Percentiles rank a stretch among this genome's conserved stretches.
Evolutionary conservation across 148 eudicot genomes (phyloP).

Genomic region (Linanthus parryae): DNA sequence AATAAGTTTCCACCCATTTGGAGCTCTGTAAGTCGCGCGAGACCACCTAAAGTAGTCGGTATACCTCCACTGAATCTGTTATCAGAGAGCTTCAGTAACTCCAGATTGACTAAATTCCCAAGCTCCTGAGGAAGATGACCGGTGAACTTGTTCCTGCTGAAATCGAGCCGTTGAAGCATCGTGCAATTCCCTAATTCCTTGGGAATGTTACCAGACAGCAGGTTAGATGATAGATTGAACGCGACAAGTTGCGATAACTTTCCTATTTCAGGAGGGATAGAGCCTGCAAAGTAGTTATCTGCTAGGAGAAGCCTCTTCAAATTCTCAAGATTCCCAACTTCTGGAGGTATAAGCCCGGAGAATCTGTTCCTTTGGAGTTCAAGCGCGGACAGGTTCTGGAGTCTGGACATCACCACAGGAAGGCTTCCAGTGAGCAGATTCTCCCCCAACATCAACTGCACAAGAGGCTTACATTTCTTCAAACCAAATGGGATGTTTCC

Average conservation of each 20-base stretch:
- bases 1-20: constrained; percentile 89
- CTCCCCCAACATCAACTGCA: constrained; percentile 44
- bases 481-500: constrained; percentile 43
- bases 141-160: constrained; percentile 57
- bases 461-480: constrained; percentile 37
- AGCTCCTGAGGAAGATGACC: constrained; percentile 51
- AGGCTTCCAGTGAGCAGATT: constrained; percentile 44
- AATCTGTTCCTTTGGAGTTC: constrained; percentile 41
- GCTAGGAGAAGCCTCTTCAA: constrained; percentile 37
- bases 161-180: constrained; percentile 75
- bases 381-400: constrained; percentile 46
- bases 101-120: constrained; percentile 59
- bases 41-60: constrained; percentile 54
- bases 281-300: constrained; percentile 36
- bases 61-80: constrained; percentile 53
- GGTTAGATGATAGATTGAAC: constrained; percentile 43
- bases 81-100: constrained; percentile 81
- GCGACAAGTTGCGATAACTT: constrained; percentile 35
- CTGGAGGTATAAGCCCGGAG: constrained; percentile 37
- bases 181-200: constrained; percentile 36
- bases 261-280: constrained; percentile 45
- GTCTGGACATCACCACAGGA: constrained; percentile 27
- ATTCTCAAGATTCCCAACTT: constrained; percentile 32
- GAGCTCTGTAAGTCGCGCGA: constrained; percentile 58
- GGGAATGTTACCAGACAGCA: constrained; percentile 34